Base-by-base conservation (phyloP, 2,329 filamentous ascomycete genomes). In the Fusarium sp. region DNA sequence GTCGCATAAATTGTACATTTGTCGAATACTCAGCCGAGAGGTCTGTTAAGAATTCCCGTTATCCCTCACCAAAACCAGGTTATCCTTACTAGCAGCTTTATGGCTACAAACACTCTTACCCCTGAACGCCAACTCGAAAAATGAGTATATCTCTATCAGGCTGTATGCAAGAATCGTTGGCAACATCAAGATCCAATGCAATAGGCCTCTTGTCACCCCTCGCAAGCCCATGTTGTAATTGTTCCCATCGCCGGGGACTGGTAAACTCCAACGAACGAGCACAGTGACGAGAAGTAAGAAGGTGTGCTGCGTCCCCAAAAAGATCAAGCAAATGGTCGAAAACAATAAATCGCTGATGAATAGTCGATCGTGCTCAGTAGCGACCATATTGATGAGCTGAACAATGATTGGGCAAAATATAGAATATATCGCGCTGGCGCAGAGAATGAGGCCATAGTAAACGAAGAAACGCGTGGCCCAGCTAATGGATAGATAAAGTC, bases 131-230 rank as follows among this genome's bases (percentile, higher is more conserved):
- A 69, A 16, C 20, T 69, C 65, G 4, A 69, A 69, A n/a, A 69
- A 69, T 4, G 66, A 69, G 44, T 52, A 69, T 6, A 69, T 28
- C 45, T 69, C 65, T 5, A 69, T 61, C 34, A 66, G 56, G n/a
- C 66, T 69, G 13, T 69, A 69, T 8, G 52, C 66, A 7, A 69
- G 15, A 7, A 69, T 69, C 1, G 61, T 69, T 3, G 66, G 66
- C 11, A 69, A 34, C 61, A 69, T 69, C 34, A 69, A 38, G 6
- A 69, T 31, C 66, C 66, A 69, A 26, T 62, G 45, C 16, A 62
- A 9, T 4, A 68, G 11, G 10, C 59, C 65, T 64, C 64, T 45
- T 30, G 30, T 56, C 28, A 15, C 65, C 64, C 4, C 15, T 5
- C 36, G 55, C 13, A 20, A 23, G 23, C 54, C 64, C 4, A 52